phyloP scores from a whole-genome alignment of 495 filamentous ascomycete species.

The Penicillium steckii region DNA sequence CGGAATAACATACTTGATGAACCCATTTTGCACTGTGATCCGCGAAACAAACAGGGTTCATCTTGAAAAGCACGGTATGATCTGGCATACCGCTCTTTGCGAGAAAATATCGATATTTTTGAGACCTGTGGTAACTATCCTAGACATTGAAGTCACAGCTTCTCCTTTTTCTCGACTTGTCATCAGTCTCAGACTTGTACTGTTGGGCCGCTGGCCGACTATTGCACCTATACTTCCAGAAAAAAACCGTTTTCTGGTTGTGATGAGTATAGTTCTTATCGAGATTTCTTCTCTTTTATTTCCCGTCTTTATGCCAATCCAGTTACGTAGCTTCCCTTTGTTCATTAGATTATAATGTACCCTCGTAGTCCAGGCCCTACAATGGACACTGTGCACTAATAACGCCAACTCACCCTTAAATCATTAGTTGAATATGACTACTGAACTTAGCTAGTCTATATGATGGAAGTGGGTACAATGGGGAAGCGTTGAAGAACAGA shows the following conservation, averaged over 20 bases:
- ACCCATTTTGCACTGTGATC: slow-evolving; percentile 23
- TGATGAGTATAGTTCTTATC: background rate
- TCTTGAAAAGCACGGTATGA: slow-evolving; percentile 9
- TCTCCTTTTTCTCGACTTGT: slow-evolving; percentile 4
- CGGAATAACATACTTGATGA: no score
- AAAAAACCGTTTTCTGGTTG: background rate
- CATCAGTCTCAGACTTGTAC: slow-evolving; percentile 15
- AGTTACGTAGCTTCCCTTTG: background rate
- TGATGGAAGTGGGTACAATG: slow-evolving; percentile 17
- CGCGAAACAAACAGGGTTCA: slow-evolving; percentile 3
- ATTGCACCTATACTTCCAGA: background rate
- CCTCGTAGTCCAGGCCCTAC: slow-evolving; percentile 3
- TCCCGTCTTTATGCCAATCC: background rate
- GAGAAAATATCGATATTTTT: background rate
- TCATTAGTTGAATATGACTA: no score
- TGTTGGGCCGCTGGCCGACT: slow-evolving; percentile 11
- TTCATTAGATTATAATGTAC: slow-evolving; percentile 1
- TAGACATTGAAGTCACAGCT: slow-evolving; percentile 22
- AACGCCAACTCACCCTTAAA: no score
- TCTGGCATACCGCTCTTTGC: slow-evolving; percentile 25
- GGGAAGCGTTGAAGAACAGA: slow-evolving; percentile 12
- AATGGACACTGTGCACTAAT: slow-evolving; percentile 15
- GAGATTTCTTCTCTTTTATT: background rate
- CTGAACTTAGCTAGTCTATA: slow-evolving; percentile 6
- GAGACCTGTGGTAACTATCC: slow-evolving; percentile 19